Percentiles rank a stretch among this genome's conserved stretches.
Conservation (phyloP, 805 yeast genomes). For the Ogataea nakhonphanomensis region DNA sequence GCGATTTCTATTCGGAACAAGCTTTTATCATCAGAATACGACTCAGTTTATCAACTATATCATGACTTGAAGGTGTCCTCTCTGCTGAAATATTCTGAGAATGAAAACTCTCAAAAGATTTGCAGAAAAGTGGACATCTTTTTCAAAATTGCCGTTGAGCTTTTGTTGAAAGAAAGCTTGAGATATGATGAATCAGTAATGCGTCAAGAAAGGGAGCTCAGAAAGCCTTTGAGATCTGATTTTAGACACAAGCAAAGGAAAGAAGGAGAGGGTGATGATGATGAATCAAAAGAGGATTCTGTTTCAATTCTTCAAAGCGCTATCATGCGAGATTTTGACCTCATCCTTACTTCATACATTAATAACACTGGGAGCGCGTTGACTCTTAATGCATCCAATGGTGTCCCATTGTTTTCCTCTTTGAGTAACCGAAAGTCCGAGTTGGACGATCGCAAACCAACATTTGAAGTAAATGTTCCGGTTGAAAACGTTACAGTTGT, state of each 20-base stretch:
- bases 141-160: slow-evolving; percentile 58
- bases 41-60: slow-evolving; percentile 50
- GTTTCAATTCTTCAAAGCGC: slow-evolving; percentile 34
- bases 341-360: slow-evolving; percentile 51
- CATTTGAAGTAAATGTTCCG: slow-evolving; percentile 53
- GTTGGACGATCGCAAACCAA: slow-evolving; percentile 69
- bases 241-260: not conserved
- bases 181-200: slow-evolving; percentile 36
- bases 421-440: slow-evolving; percentile 58
- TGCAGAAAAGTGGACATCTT: slow-evolving; percentile 59
- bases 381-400: slow-evolving; percentile 55
- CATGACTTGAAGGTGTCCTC: slow-evolving; percentile 66
- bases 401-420: slow-evolving; percentile 78
- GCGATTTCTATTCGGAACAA: slow-evolving; percentile 35
- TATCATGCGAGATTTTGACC: slow-evolving; percentile 55
- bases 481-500: slow-evolving; percentile 65
- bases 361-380: slow-evolving; percentile 63
- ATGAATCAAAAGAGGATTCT: not conserved
- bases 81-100: slow-evolving; percentile 43
- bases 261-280: slow-evolving; percentile 16
- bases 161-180: slow-evolving; percentile 59
- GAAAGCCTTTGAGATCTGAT: slow-evolving; percentile 1
- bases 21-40: slow-evolving; percentile 38
- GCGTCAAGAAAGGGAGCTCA: slow-evolving; percentile 1
- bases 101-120: slow-evolving; percentile 44